These are phyloP conservation scores for Exophiala bonariae DNA, from an alignment of 2,329 filamentous ascomycete genomes.

Conservation along the genomic window DNA sequence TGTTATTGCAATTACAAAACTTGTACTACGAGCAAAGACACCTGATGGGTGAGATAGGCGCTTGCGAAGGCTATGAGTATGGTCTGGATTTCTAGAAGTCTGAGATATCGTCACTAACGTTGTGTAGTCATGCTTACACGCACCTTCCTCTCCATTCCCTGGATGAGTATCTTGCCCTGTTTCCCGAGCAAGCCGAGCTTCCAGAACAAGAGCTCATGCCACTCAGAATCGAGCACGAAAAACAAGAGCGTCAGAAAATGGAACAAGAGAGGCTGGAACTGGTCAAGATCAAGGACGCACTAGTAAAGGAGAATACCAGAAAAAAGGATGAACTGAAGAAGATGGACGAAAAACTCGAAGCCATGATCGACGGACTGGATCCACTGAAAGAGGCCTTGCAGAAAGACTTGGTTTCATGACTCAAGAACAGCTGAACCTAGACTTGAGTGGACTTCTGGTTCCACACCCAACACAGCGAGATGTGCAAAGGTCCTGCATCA, in stretches of 20 bases:
- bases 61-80: slow-evolving; percentile 89
- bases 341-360: slow-evolving; percentile 87
- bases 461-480: no score
- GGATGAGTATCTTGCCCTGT: slow-evolving; percentile 74
- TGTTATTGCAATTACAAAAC: slow-evolving; percentile 93
- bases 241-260: slow-evolving; percentile 76
- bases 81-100: slow-evolving; percentile 32
- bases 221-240: slow-evolving; percentile 87
- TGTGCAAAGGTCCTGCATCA: no score
- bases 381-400: slow-evolving; percentile 24
- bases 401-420: slow-evolving; percentile 17
- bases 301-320: slow-evolving; percentile 80
- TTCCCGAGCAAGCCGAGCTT: slow-evolving; percentile 71
- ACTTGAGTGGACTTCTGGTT: no score
- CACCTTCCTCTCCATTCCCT: slow-evolving; percentile 80
- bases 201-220: slow-evolving; percentile 83
- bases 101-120: slow-evolving; percentile 23
- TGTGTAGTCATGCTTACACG: slow-evolving; percentile 76
- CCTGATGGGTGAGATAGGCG: slow-evolving; percentile 82
- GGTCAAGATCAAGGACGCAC: slow-evolving; percentile 68
- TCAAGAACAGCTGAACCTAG: no score
- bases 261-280: slow-evolving; percentile 81
- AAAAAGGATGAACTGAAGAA: slow-evolving; percentile 90
- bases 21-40: slow-evolving; percentile 95
- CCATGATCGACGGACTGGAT: slow-evolving; percentile 71